Base-by-base conservation (phyloP, 805 yeast species). In the Kodamaea laetipori region DNA sequence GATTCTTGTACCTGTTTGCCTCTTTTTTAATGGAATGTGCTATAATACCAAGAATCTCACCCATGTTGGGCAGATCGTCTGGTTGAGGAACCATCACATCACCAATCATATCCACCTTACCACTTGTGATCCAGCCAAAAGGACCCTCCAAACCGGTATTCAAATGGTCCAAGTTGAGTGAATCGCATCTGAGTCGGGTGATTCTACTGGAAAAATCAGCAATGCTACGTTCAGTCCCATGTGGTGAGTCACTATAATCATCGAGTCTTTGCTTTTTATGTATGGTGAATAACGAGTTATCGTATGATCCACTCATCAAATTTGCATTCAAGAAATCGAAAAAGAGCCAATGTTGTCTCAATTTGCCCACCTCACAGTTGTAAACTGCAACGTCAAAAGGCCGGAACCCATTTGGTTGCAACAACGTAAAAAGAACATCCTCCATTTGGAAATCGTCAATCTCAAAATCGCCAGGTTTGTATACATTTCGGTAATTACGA, bases 81-180 rank as follows among this genome's bases (percentile, higher is more conserved):
- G 79, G 82, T 37, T 79, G 78, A 0, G 96, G 95, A 2, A 90
- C 81, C 75, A 83, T 79, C 12, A 92, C 80, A 58, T 94, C 97
- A 6, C 97, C 97, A 50, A 88, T 69, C 82, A 94, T 84, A 63
- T 94, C 97, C 16, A 92, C 98, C 40, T 81, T 81, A 10, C 99
- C 99, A 48, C 79, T 76, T 4, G 88, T 81, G 44, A 94, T 92
- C 99, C 99, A 94, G 5, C 98, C 97, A 64, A 94, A 89, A 9
- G 98, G 96, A 0, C 99, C 99, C 43, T 82, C 82, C 45, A 87
- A 76, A 0, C 97, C 98, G 1, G 87, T 79, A 58, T 94, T 94
- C 45, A 94, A 66, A 64, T 94, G 98, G 53, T 92, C 96, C 28
- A 94, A 77, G 57, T 81, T 83, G 43, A 94, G 76, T 21, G 89